Conservation (phyloP, 768 basidiomycete species). For the Phaeolepiota aurea region DNA sequence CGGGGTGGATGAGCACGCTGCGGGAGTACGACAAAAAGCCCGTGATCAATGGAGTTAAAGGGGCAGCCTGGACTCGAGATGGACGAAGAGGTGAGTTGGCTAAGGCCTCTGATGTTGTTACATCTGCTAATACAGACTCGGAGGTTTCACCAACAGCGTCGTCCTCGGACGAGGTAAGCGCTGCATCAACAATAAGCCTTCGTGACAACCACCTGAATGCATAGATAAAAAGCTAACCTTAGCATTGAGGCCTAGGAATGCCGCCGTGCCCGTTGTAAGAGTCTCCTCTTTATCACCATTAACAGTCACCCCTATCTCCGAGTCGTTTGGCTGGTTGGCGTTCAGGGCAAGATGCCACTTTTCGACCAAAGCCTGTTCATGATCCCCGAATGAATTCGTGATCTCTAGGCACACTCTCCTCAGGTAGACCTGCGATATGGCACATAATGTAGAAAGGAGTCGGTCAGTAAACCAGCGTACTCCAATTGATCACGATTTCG, state of each 20-base stretch:
- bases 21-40: neutral
- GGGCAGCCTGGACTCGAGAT: neutral
- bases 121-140: neutral
- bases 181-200: neutral
- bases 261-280: neutral
- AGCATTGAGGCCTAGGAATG: neutral
- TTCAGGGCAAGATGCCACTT: neutral
- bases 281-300: neutral
- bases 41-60: neutral
- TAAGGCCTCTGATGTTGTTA: neutral
- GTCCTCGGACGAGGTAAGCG: neutral
- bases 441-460: neutral
- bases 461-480: neutral
- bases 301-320: constrained; percentile 1
- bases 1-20: too few species aligned
- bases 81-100: too few species aligned
- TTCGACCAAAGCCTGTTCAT: neutral
- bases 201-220: neutral
- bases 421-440: neutral
- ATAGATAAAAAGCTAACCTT: neutral
- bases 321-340: neutral
- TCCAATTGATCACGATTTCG: neutral
- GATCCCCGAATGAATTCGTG: neutral
- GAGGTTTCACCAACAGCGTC: neutral
- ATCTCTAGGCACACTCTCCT: neutral